Conservation (phyloP, 768 basidiomycete genomes). For the Pisolithus orientalis region DNA sequence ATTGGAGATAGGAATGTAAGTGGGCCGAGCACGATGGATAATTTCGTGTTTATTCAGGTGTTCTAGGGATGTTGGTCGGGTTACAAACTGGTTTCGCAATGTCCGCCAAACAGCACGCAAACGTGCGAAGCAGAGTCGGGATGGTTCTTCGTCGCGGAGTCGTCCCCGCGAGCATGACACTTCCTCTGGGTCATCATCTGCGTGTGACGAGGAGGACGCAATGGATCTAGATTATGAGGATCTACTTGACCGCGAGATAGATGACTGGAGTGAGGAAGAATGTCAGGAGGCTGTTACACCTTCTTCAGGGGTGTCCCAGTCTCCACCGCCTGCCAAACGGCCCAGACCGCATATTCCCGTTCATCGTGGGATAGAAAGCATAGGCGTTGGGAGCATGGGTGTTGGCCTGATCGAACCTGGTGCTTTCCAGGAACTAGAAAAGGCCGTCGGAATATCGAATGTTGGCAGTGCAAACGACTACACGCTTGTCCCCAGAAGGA, state of each 20-base stretch:
- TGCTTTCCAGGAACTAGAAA: conserved; percentile 44
- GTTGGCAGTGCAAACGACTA: conserved; percentile 18
- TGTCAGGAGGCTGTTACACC: conserved; percentile 72
- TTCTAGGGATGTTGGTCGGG: conserved; percentile 70
- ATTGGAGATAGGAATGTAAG: conserved; percentile 71
- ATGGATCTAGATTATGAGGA: conserved; percentile 46
- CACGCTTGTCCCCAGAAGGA: conserved; percentile 16
- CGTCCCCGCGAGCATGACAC: conserved; percentile 39
- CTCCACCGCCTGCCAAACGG: conserved; percentile 30
- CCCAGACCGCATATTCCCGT: conserved; percentile 24
- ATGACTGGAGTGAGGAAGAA: conserved; percentile 58
- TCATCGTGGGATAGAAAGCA: conserved; percentile 21
- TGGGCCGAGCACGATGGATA: conserved; percentile 7
- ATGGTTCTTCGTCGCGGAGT: conserved; percentile 15
- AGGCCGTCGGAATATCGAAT: conserved; percentile 26
- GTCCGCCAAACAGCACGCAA: conserved; percentile 76
- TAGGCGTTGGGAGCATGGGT: conserved; percentile 25
- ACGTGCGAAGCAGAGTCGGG: conserved; percentile 50
- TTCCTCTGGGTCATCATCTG: conserved; percentile 50
- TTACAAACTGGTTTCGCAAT: conserved; percentile 87
- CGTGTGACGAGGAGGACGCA: conserved; percentile 35
- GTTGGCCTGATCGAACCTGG: conserved; percentile 34
- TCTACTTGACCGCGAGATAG: conserved; percentile 45
- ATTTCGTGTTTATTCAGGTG: conserved; percentile 7
- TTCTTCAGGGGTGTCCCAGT: conserved; percentile 46